Evolutionary conservation across 208 protist genomes (phyloP).

Genomic region (Strigomonas galati): DNA sequence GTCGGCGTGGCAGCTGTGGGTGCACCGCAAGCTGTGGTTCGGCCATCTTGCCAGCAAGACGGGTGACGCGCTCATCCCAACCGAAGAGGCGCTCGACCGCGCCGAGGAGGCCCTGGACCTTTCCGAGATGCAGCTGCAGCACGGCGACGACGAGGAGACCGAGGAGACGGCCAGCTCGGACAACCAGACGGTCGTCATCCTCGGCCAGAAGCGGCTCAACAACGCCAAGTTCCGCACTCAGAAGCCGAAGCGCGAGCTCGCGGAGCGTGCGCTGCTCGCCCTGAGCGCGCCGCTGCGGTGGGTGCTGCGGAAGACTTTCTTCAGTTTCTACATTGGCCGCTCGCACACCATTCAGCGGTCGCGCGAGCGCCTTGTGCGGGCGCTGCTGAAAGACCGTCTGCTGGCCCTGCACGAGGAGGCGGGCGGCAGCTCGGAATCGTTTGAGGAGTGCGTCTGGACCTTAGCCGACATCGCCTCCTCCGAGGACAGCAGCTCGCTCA

Average conservation of each 20-base stretch:
- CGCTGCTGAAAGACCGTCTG: conserved; percentile 44
- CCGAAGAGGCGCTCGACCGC: conserved; percentile 39
- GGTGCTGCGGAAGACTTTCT: conserved; percentile 35
- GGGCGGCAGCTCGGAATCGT: conserved; percentile 14
- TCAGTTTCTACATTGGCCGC: conserved; percentile 38
- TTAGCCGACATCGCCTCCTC: conserved; percentile 32
- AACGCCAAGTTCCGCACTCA: conserved; percentile 41
- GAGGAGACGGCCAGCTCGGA: conserved; percentile 49
- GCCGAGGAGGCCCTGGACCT: conserved; percentile 33
- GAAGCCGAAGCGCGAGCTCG: conserved; percentile 27
- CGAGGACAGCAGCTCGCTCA: conserved; percentile 25
- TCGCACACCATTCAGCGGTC: conserved; percentile 42
- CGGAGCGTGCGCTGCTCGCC: conserved; percentile 27
- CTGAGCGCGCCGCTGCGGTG: conserved; percentile 33
- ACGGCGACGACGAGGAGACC: conserved; percentile 23
- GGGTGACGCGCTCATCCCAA: conserved; percentile 35
- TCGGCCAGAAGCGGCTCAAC: conserved; percentile 36
- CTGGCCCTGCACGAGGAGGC: conserved; percentile 28
- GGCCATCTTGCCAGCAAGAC: conserved; percentile 27
- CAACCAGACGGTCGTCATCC: conserved; percentile 42
- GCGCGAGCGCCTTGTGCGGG: conserved; percentile 34
- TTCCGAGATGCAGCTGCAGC: conserved; percentile 11
- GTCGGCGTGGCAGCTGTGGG: conserved; percentile 56
- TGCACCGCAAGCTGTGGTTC: conserved; percentile 49
- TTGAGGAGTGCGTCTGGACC: conserved; percentile 28